phyloP scores from a whole-genome alignment of 495 filamentous ascomycete species.

The Parathielavia hyrcaniae region DNA sequence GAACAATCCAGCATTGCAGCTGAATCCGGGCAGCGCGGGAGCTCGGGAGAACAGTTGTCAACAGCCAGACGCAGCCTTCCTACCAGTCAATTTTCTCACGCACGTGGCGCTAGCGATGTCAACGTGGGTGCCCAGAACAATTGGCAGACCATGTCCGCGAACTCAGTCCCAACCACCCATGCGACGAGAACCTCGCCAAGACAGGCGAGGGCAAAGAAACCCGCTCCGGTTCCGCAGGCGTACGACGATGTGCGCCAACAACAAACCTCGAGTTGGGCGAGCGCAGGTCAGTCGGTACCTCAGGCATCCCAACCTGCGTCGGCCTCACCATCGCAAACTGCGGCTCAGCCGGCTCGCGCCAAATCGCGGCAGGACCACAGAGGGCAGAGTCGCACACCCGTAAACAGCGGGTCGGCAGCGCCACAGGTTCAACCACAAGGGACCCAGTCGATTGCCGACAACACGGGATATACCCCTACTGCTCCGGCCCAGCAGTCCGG shows the following conservation, averaged over 20 bases:
- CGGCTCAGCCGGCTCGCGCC: constrained; percentile 22
- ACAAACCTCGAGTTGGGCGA: constrained; percentile 21
- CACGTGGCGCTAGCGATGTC: not conserved
- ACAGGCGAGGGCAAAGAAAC: constrained; percentile 16
- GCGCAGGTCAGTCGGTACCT: constrained; percentile 11
- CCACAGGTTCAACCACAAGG: constrained; percentile 11
- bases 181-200: constrained; percentile 21
- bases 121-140: constrained; percentile 1
- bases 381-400: constrained; percentile 21
- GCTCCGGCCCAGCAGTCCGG: constrained; percentile 13
- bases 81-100: constrained; percentile 4
- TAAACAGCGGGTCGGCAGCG: constrained; percentile 16
- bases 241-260: constrained; percentile 24
- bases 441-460: constrained; percentile 13
- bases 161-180: not conserved
- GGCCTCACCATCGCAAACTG: constrained; percentile 19
- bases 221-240: constrained; percentile 13
- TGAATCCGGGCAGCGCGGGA: not conserved
- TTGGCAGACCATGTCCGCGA: constrained; percentile 20
- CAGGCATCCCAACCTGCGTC: constrained; percentile 12
- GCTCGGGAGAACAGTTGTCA: not conserved
- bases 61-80: constrained; percentile 12
- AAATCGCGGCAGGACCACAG: constrained; percentile 25
- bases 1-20: not conserved
- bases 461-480: constrained; percentile 9